Conservation (phyloP, 257 asterid genomes). For the Solanum clarkiae region DNA sequence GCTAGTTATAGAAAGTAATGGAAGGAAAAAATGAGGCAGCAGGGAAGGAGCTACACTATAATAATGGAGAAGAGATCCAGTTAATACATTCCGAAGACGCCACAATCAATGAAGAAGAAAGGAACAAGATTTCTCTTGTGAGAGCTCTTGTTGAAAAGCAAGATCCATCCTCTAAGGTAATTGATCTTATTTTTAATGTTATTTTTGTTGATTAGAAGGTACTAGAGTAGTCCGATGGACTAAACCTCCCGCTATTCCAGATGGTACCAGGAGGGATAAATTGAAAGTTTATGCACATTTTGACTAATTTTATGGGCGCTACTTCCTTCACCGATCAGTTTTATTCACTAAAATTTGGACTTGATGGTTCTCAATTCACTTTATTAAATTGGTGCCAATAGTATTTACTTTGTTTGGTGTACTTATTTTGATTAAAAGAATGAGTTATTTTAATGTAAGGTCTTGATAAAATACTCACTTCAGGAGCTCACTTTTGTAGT, state of each 20-base stretch:
- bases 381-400: no score
- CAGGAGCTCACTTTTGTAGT: neutral
- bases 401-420: no score
- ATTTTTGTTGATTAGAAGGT: no score
- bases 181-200: neutral
- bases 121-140: constrained; percentile 20
- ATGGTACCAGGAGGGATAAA: neutral
- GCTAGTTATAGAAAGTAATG: neutral
- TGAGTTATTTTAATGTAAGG: no score
- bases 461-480: neutral
- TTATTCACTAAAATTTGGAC: no score
- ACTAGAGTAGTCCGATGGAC: no score
- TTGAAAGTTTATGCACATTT: neutral
- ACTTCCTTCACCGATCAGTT: no score
- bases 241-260: no score
- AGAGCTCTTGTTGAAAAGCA: constrained; percentile 37
- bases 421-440: no score
- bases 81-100: neutral
- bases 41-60: neutral
- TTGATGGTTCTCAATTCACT: no score
- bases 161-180: constrained; percentile 59
- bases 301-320: neutral
- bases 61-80: neutral
- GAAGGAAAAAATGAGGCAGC: neutral
- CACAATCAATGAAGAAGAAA: constrained; percentile 13